These are phyloP conservation scores for Aschersonia sp. DNA, from an alignment of 2,329 filamentous ascomycete species.

Conservation along the genomic window DNA sequence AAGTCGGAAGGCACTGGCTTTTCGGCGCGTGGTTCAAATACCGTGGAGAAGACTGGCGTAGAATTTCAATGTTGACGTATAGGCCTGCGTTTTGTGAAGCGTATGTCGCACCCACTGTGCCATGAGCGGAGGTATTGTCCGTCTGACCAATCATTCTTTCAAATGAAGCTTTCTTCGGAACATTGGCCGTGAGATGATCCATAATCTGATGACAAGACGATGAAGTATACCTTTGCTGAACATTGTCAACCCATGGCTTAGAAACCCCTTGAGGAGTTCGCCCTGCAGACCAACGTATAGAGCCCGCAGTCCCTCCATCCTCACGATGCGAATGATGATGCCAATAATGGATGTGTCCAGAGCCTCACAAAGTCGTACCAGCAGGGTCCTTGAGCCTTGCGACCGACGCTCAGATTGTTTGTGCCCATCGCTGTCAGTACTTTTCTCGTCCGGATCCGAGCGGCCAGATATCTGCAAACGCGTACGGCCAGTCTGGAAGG, in stretches of 20 bases:
- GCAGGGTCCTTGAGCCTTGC: slow-evolving; percentile 1
- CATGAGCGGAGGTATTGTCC: neutral
- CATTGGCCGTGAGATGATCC: slow-evolving; percentile 36
- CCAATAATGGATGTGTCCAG: slow-evolving; percentile 42
- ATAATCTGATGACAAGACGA: slow-evolving; percentile 53
- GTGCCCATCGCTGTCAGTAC: slow-evolving; percentile 2
- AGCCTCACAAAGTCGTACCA: slow-evolving; percentile 8
- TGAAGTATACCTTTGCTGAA: slow-evolving; percentile 70
- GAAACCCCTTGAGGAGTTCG: slow-evolving; percentile 71
- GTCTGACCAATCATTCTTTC: neutral
- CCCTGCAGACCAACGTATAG: slow-evolving; percentile 65
- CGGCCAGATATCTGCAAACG: slow-evolving; percentile 50
- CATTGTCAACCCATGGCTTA: slow-evolving; percentile 80
- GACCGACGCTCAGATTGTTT: slow-evolving; percentile 1
- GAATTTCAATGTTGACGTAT: slow-evolving; percentile 62
- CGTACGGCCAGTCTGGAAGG: slow-evolving; percentile 74
- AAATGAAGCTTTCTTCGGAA: slow-evolving; percentile 9
- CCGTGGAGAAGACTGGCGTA: slow-evolving; percentile 65
- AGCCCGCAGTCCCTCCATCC: slow-evolving; percentile 50
- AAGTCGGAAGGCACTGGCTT: slow-evolving; percentile 85
- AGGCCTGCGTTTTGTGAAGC: no score
- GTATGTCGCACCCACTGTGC: no score
- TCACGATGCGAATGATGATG: slow-evolving; percentile 42
- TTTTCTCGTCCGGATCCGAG: slow-evolving; percentile 5
- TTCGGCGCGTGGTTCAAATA: slow-evolving; percentile 70